Evolutionary conservation across 2,329 filamentous ascomycete species (phyloP).

Genomic region (Decorospora gaudefroyi): DNA sequence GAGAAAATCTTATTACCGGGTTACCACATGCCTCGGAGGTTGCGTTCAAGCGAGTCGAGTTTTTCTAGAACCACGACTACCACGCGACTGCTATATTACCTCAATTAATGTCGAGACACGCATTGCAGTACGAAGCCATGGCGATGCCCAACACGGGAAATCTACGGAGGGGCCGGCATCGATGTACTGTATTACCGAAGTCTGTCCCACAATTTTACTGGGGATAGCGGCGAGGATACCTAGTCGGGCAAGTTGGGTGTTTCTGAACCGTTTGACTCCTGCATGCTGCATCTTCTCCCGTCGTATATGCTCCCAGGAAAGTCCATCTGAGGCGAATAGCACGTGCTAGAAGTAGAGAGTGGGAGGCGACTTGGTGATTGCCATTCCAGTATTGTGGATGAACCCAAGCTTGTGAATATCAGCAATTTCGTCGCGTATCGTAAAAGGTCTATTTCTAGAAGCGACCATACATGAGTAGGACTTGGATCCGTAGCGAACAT

Average conservation of each 20-base stretch:
- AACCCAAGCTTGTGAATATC: background rate
- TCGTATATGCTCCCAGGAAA: background rate
- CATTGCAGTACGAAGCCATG: background rate
- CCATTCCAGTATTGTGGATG: background rate
- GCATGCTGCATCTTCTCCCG: background rate
- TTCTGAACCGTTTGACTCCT: slow-evolving; percentile 3
- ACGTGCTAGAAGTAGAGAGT: background rate
- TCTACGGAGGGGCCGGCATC: too few species aligned
- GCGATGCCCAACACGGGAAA: background rate
- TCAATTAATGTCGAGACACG: too few species aligned
- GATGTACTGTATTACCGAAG: background rate
- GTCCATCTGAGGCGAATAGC: slow-evolving; percentile 2
- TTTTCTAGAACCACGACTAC: too few species aligned
- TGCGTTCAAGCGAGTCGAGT: too few species aligned
- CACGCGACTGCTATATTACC: too few species aligned
- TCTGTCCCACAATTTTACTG: background rate
- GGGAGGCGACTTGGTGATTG: background rate
- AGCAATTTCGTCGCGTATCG: slow-evolving; percentile 4
- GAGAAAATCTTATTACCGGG: too few species aligned
- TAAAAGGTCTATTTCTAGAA: background rate
- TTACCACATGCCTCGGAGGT: too few species aligned
- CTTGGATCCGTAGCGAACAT: slow-evolving; percentile 9
- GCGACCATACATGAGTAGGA: too few species aligned
- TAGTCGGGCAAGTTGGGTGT: background rate
- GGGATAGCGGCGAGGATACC: background rate